phyloP scores from a whole-genome alignment of 2,329 filamentous ascomycete species.

The Fusarium globosum region DNA sequence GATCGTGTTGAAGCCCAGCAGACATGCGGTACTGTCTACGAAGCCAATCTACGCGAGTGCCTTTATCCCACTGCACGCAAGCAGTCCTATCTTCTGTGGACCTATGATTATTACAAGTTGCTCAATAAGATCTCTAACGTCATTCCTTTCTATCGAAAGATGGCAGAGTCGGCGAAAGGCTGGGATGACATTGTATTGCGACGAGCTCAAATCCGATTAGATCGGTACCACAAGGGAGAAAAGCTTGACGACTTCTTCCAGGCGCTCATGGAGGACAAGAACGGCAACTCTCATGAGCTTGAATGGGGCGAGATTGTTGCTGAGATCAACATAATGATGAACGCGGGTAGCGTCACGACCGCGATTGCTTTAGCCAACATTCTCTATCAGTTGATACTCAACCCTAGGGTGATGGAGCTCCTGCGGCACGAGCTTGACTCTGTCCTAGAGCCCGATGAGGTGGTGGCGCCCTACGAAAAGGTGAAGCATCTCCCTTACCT shows the following conservation, averaged over 20 bases:
- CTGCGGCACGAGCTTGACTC: constrained; percentile 59
- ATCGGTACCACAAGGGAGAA: constrained; percentile 54
- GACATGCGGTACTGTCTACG: constrained; percentile 58
- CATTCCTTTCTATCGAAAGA: constrained; percentile 52
- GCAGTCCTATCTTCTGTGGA: constrained; percentile 62
- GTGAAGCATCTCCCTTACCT: constrained; percentile 64
- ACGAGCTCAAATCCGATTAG: constrained; percentile 49
- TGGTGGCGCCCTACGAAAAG: constrained; percentile 60
- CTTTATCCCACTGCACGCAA: constrained; percentile 62
- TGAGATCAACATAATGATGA: constrained; percentile 65
- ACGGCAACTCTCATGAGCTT: constrained; percentile 52
- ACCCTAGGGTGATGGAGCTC: constrained; percentile 52
- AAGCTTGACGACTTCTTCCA: constrained; percentile 70
- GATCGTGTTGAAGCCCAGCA: constrained; percentile 57
- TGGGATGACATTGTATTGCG: constrained; percentile 55
- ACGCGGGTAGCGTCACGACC: constrained; percentile 64
- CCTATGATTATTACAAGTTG: constrained; percentile 62
- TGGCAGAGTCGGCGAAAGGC: constrained; percentile 45
- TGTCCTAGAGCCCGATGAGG: constrained; percentile 55
- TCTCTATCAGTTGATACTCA: constrained; percentile 62
- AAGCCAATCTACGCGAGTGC: constrained; percentile 59
- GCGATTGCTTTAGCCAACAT: constrained; percentile 62
- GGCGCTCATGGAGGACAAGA: constrained; percentile 62
- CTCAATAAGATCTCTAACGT: constrained; percentile 61
- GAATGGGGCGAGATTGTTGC: constrained; percentile 70